Evolutionary conservation across 106 monocot genomes (phyloP), one percentile per base, ranked within the genome.

Genomic region (Apostasia ramifera): DNA sequence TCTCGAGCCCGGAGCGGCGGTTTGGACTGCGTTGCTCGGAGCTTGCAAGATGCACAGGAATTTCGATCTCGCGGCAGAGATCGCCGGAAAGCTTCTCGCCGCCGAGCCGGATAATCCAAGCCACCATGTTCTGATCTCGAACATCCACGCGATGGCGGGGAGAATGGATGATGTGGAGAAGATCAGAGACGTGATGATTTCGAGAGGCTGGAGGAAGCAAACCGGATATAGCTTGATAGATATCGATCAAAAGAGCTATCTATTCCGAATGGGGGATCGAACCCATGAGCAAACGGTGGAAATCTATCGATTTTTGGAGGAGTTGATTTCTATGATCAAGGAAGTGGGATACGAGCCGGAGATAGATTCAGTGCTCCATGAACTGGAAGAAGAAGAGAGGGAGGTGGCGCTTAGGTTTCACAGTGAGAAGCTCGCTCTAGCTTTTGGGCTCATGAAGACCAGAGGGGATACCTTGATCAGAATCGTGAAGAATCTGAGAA

Each of bases 331-430:
- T 40, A 79, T 63, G 65, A 78, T 83, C 41, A 79, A 57, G 68
- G 66, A 76, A 47, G 66, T 47, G 2, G 83, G 88, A 5, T 83
- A 83, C 60, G 41, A 9, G 41, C 83, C 87, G 3, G 71, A 73
- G 59, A 88, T 75, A 8, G 87, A 75, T 1, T 78, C 74, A 1
- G 83, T 83, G 41, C 59, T 88, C 77, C 87, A 88, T 70, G 78
- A 88, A 47, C 46, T 88, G 68, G 87, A 87, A 45, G 87, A 87
- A 62, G 82, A 87, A 69, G 82, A 87, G 75, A 83, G 77, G 77
- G 87, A 87, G 71, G 70, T 67, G 38, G 87, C 87, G 8, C 65
- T 87, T 62, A 77, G 82, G 66, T 78, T 77, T 8, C 87, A 87
- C 39, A 87, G 87, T 55, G 87, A 87, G 63, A 87, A 80, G 74